Percentiles rank a stretch among this genome's conserved stretches.
These are phyloP conservation scores for Colletotrichum gigasporum DNA, from an alignment of 2,329 filamentous ascomycete species.

Conservation along the genomic window DNA sequence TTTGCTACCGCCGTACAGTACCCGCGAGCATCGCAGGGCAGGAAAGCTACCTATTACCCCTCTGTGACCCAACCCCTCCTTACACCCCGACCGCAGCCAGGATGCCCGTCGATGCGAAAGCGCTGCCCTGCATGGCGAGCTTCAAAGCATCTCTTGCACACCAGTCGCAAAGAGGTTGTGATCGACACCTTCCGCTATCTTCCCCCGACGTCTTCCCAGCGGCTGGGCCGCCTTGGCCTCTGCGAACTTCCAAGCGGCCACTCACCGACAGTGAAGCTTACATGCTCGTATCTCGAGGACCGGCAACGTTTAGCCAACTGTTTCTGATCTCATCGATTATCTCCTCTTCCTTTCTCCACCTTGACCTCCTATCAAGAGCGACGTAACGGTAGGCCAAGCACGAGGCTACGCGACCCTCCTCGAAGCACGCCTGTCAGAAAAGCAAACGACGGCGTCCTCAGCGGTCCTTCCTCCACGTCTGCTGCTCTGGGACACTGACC, in stretches of 20 bases:
- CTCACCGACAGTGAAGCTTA: background rate
- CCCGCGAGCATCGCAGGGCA: background rate
- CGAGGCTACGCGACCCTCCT: background rate
- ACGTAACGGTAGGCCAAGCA: background rate
- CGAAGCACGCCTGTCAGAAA: background rate
- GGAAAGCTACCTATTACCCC: slow-evolving; percentile 5
- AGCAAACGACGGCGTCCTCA: background rate
- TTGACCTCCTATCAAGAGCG: background rate
- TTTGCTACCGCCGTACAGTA: slow-evolving; percentile 10
- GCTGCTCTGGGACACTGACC: background rate
- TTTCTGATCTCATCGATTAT: background rate
- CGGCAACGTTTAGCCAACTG: background rate
- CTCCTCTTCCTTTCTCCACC: background rate
- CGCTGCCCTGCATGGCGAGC: slow-evolving; percentile 3
- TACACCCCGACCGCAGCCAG: background rate
- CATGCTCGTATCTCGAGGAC: background rate
- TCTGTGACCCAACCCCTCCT: slow-evolving; percentile 3
- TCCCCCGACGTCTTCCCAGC: background rate
- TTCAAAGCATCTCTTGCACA: background rate
- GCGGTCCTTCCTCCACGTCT: background rate
- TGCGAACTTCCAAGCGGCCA: background rate
- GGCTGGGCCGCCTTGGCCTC: background rate
- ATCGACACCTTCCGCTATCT: slow-evolving; percentile 8
- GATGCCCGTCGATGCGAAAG: slow-evolving; percentile 5
- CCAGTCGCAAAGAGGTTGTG: background rate